phyloP scores from a whole-genome alignment of 306 rosid species.

The Phaseolus lunatus region DNA sequence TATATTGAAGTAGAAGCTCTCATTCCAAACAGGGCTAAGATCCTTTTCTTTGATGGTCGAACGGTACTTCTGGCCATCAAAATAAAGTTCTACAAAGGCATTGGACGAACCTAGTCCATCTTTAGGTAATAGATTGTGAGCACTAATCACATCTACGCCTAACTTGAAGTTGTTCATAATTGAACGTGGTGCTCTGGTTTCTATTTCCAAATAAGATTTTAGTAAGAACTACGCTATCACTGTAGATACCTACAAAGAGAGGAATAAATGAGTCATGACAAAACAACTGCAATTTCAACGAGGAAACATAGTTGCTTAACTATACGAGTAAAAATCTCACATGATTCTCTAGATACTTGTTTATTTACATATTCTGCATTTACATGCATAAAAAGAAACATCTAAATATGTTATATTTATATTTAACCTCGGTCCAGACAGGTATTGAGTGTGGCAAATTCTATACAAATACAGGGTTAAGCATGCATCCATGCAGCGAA shows the following conservation, averaged over 20 bases:
- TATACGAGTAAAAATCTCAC: neutral
- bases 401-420: slow-evolving; percentile 8
- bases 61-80: slow-evolving; percentile 81
- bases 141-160: slow-evolving; percentile 79
- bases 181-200: slow-evolving; percentile 20
- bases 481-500: neutral
- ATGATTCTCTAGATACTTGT: neutral
- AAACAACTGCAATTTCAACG: slow-evolving; percentile 19
- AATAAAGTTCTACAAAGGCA: slow-evolving; percentile 78
- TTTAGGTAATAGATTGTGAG: slow-evolving; percentile 87
- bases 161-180: slow-evolving; percentile 75
- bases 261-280: slow-evolving; percentile 18
- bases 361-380: neutral
- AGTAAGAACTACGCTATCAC: slow-evolving; percentile 23
- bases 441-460: neutral
- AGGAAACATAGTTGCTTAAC: neutral
- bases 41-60: slow-evolving; percentile 77
- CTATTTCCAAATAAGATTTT: slow-evolving; percentile 34
- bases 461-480: neutral
- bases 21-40: slow-evolving; percentile 88
- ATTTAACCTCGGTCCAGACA: neutral
- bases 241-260: slow-evolving; percentile 46
- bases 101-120: slow-evolving; percentile 84
- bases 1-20: slow-evolving; percentile 80
- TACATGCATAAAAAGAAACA: neutral